Evolutionary conservation across 2,329 filamentous ascomycete genomes (phyloP), one percentile per base, ranked within the genome.

Genomic region (Cladosporium austrohemisphaericum): DNA sequence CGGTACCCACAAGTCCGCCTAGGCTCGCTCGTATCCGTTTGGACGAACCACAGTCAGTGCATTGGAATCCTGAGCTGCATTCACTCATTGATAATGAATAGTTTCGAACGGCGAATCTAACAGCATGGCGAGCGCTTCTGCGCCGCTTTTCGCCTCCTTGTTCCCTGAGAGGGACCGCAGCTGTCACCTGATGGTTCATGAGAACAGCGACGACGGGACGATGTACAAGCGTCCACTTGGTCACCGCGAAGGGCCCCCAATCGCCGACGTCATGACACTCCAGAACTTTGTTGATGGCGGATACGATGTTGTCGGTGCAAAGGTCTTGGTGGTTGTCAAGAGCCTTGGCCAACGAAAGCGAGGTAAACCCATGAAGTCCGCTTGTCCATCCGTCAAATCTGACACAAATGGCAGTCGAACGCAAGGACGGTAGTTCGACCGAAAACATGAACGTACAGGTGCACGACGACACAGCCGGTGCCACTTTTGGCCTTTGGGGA

Each of bases 401-500:
- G 41, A 57, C 32, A n/a, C 13, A 20, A 10, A 23, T 23, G 18
- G n/a, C 57, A 66, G 70, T 81, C 23, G 70, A 70, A 3, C 75
- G 71, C 50, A 78, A 76, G 54, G 71, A 69, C 22, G 68, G 72
- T 32, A 68, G 58, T 3, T 61, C 66, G n/a, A 66, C 69, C 1
- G 69, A 76, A 23, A 66, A 78, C 10, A 59, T 76, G 20, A 76
- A 77, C 37, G 63, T 83, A 3, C 65, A 69, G 4, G 64, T 83
- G 8, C 80, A 80, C 56, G 81, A 84, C 59, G 73, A 83, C 56
- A 82, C 79, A 1, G 72, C 71, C 1, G 72, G 74, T 52, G 74
- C 73, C 4, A 66, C 69, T 2, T 64, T 83, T n/a, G 78, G 73
- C 13, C 65, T 83, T 4, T 83, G 79, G 74, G 73, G 72, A 28